These are phyloP conservation scores for Penicillium sclerotigenum DNA, from an alignment of 2,329 filamentous ascomycete genomes.

Conservation along the genomic window DNA sequence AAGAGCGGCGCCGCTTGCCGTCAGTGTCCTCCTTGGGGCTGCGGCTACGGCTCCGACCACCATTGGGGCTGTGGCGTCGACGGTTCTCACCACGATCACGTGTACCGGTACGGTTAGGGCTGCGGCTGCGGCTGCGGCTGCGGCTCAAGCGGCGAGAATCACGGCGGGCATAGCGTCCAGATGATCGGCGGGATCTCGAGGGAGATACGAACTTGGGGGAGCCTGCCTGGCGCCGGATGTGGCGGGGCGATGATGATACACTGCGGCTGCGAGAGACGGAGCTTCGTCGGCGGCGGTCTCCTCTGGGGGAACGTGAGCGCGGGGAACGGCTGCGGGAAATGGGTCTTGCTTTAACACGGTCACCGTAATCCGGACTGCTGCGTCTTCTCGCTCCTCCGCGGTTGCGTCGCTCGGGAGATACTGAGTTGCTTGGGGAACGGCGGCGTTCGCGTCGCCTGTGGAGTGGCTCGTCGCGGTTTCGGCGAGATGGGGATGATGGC, in stretches of 20 bases:
- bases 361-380: conserved; percentile 40
- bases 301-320: conserved; percentile 56
- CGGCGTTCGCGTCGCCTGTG: conserved; percentile 30
- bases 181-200: conserved; percentile 38
- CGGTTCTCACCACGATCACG: conserved; percentile 22
- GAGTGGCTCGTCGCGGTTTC: conserved; percentile 29
- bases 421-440: conserved; percentile 32
- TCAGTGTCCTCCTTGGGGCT: conserved; percentile 30
- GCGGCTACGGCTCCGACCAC: conserved; percentile 31
- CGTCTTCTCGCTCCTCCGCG: conserved; percentile 36
- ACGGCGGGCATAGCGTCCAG: conserved; percentile 38
- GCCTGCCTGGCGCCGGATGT: conserved; percentile 34
- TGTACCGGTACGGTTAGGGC: conserved; percentile 38
- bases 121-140: conserved; percentile 29
- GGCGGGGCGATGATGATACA: conserved; percentile 36
- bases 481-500: conserved; percentile 22
- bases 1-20: conserved; percentile 43
- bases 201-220: conserved; percentile 39
- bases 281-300: conserved; percentile 41
- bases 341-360: conserved; percentile 52
- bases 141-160: conserved; percentile 33
- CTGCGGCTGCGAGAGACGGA: conserved; percentile 37
- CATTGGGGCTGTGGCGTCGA: conserved; percentile 10
- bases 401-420: conserved; percentile 40
- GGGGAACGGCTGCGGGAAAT: conserved; percentile 48